Evolutionary conservation across 1,284 basidiomycete genomes (phyloP).

Genomic region (Apiotrichum domesticum): DNA sequence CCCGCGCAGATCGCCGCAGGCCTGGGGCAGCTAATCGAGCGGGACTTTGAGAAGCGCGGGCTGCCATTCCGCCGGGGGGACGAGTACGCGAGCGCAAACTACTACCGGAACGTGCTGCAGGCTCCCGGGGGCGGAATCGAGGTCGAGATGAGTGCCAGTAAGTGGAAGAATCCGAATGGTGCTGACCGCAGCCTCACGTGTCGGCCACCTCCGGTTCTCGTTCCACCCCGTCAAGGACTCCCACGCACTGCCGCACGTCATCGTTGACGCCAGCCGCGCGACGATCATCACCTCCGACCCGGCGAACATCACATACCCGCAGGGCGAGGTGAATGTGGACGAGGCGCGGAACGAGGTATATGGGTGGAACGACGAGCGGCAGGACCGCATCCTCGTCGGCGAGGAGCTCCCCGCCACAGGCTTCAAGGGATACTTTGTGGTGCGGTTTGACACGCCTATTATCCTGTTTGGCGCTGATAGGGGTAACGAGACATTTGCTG

Average conservation of each 20-base stretch:
- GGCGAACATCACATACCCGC: slow-evolving; percentile 57
- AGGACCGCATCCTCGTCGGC: slow-evolving; percentile 52
- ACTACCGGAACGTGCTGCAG: slow-evolving; percentile 61
- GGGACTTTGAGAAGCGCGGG: slow-evolving; percentile 57
- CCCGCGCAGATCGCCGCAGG: slow-evolving; percentile 62
- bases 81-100: slow-evolving; percentile 61
- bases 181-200: slow-evolving; percentile 58
- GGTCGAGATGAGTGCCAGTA: slow-evolving; percentile 66
- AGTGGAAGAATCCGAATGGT: slow-evolving; percentile 28
- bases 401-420: slow-evolving; percentile 49
- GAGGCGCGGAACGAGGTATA: slow-evolving; percentile 55
- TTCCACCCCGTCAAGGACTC: slow-evolving; percentile 53
- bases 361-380: slow-evolving; percentile 65
- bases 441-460: slow-evolving; percentile 58
- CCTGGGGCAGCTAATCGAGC: slow-evolving; percentile 51
- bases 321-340: slow-evolving; percentile 56
- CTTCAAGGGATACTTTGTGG: slow-evolving; percentile 68
- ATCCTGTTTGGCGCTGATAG: slow-evolving; percentile 46
- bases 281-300: slow-evolving; percentile 55
- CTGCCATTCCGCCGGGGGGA: slow-evolving; percentile 56
- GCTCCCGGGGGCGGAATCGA: slow-evolving; percentile 54
- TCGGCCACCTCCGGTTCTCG: slow-evolving; percentile 68
- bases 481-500: no score
- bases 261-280: slow-evolving; percentile 64
- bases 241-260: slow-evolving; percentile 53